Evolutionary conservation across 2,329 filamentous ascomycete species (phyloP).

Genomic region (Bipolaris gigantea): DNA sequence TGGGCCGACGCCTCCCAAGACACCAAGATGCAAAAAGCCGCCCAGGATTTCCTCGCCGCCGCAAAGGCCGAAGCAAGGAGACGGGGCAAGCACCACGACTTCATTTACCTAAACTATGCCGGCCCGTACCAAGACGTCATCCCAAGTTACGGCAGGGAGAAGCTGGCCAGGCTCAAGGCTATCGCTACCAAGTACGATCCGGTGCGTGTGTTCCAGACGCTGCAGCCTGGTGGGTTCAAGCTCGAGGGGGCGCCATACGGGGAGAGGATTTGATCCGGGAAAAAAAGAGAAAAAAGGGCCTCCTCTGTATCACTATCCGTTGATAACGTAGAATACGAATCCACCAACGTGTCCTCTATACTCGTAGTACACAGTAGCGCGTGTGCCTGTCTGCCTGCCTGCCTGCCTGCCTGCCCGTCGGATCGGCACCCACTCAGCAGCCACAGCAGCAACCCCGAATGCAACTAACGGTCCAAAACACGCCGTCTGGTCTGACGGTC

Average conservation of each 20-base stretch:
- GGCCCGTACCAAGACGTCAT: constrained; percentile 48
- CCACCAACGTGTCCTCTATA: background rate
- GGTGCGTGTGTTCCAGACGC: constrained; percentile 22
- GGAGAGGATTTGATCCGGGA: background rate
- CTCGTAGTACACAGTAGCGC: too few species aligned
- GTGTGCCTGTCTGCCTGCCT: too few species aligned
- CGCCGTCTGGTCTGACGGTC: constrained; percentile 49
- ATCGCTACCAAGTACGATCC: constrained; percentile 29
- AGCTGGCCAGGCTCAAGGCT: constrained; percentile 27
- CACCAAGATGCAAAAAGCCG: constrained; percentile 10
- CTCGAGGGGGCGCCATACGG: constrained; percentile 21
- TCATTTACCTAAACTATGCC: constrained; percentile 52
- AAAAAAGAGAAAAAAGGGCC: too few species aligned
- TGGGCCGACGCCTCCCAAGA: constrained; percentile 17
- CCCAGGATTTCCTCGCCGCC: constrained; percentile 19
- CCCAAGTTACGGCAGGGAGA: constrained; percentile 46
- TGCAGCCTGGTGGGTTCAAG: constrained; percentile 27
- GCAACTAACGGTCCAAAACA: constrained; percentile 34
- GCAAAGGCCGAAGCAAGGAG: constrained; percentile 23
- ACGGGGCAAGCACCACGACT: constrained; percentile 15
- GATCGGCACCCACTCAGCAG: constrained; percentile 41
- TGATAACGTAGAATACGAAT: background rate
- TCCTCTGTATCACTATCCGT: too few species aligned
- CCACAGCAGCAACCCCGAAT: constrained; percentile 39
- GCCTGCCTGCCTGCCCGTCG: constrained; percentile 23